phyloP scores from a whole-genome alignment of 208 protist genomes.

The Crithidia bombi region DNA sequence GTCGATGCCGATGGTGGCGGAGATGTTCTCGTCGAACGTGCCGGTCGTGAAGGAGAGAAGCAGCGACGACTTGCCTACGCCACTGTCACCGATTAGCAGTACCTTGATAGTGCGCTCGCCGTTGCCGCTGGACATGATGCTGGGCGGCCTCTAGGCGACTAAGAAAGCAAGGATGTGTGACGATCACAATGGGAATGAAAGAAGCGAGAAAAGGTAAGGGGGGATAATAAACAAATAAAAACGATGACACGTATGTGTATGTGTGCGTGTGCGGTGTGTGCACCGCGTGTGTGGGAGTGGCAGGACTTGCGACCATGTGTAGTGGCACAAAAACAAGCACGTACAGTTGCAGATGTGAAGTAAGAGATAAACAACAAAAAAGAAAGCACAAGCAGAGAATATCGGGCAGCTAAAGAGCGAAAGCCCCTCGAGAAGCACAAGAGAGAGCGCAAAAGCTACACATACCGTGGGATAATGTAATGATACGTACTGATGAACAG shows the following conservation, averaged over 20 bases:
- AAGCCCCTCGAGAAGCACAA: no score
- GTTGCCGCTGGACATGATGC: slow-evolving; percentile 18
- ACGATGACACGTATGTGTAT: no score
- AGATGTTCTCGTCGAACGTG: slow-evolving; percentile 61
- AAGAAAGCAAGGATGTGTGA: not conserved
- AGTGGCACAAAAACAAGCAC: no score
- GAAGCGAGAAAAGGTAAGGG: not conserved
- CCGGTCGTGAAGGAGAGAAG: slow-evolving; percentile 82
- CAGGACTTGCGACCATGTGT: no score
- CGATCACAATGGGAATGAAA: not conserved
- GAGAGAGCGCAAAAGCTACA: no score
- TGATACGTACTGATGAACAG: no score
- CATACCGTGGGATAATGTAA: no score
- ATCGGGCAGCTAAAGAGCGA: no score
- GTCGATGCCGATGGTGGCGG: slow-evolving; percentile 89
- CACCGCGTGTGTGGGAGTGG: no score
- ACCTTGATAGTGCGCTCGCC: slow-evolving; percentile 81
- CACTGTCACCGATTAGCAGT: slow-evolving; percentile 81
- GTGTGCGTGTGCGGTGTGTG: not conserved
- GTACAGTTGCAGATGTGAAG: no score
- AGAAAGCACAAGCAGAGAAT: not conserved
- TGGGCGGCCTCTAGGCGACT: not conserved
- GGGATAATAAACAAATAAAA: not conserved
- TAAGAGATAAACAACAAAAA: slow-evolving; percentile 1
- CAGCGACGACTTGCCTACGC: slow-evolving; percentile 84